A percentile compares a stretch with the other conserved stretches of the same genome.
phyloP scores from a whole-genome alignment of 257 asterid genomes.

The Solanum bukasovii region DNA sequence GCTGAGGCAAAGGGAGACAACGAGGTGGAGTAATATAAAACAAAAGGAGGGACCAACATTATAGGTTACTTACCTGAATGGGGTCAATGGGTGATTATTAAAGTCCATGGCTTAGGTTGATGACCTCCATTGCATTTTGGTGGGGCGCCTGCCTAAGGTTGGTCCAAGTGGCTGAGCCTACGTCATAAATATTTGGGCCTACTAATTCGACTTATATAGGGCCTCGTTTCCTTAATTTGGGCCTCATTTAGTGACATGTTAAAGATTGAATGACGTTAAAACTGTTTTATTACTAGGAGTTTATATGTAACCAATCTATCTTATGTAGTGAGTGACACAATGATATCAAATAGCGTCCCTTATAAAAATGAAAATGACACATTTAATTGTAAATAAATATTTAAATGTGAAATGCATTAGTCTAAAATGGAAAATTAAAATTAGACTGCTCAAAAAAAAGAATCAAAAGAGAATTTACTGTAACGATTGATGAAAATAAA shows the following conservation, averaged over 20 bases:
- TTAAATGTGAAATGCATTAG: neutral
- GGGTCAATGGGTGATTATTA: conserved; percentile 23
- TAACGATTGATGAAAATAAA: neutral
- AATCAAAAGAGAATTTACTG: too few relatives aligned
- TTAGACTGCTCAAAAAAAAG: neutral
- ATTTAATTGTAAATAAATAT: too few relatives aligned
- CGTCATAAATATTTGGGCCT: neutral
- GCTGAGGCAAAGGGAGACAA: neutral
- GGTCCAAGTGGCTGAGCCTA: conserved; percentile 9
- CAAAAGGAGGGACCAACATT: accelerated
- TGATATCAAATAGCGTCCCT: neutral
- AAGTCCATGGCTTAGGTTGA: conserved; percentile 30
- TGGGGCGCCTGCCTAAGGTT: conserved; percentile 8
- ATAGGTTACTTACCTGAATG: conserved; percentile 24
- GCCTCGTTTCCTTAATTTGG: neutral
- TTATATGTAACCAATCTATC: too few relatives aligned
- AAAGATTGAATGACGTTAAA: neutral
- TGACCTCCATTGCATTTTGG: conserved; percentile 17
- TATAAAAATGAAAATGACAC: neutral
- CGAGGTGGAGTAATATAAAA: neutral
- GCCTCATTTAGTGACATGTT: neutral
- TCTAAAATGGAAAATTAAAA: neutral
- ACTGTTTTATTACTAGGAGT: neutral
- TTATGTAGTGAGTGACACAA: too few relatives aligned
- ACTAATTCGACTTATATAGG: accelerated